Conservation (phyloP, 192 early-diverging fungal genomes). For the Linnemannia exigua region DNA sequence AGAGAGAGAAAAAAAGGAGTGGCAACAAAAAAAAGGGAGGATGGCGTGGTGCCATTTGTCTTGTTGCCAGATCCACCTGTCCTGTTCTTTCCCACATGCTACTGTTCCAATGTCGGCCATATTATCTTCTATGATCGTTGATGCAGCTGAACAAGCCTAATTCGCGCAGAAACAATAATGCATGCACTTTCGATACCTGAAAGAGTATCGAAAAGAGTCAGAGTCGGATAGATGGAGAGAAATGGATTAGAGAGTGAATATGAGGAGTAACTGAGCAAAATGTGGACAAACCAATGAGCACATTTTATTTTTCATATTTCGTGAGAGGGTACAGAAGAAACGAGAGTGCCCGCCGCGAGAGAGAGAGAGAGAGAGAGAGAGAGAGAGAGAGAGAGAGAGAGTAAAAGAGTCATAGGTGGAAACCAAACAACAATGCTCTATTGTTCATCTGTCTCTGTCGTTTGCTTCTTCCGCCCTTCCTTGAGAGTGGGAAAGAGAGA, state of each 20-base stretch:
- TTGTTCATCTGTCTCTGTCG: background rate
- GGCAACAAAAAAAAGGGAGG: background rate
- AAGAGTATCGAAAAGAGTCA: conserved; percentile 15
- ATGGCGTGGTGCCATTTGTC: background rate
- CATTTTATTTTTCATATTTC: background rate
- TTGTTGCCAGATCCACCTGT: background rate
- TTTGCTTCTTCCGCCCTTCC: background rate
- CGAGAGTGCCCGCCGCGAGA: no score
- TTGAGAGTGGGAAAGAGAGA: background rate
- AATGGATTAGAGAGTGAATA: background rate
- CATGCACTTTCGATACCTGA: conserved; percentile 11
- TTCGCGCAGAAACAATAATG: background rate
- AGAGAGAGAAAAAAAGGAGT: background rate
- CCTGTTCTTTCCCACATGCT: background rate
- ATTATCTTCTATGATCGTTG: background rate
- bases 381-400: background rate
- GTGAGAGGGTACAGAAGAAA: no score
- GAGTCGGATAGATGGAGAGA: background rate
- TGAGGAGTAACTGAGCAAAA: background rate
- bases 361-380: background rate
- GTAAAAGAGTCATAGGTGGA: background rate
- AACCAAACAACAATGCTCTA: conserved; percentile 1
- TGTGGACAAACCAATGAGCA: background rate
- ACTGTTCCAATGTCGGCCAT: background rate
- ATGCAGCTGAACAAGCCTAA: background rate